Evolutionary conservation across 139 green algal genomes (phyloP).

Genomic region (Picochlorum sp.): DNA sequence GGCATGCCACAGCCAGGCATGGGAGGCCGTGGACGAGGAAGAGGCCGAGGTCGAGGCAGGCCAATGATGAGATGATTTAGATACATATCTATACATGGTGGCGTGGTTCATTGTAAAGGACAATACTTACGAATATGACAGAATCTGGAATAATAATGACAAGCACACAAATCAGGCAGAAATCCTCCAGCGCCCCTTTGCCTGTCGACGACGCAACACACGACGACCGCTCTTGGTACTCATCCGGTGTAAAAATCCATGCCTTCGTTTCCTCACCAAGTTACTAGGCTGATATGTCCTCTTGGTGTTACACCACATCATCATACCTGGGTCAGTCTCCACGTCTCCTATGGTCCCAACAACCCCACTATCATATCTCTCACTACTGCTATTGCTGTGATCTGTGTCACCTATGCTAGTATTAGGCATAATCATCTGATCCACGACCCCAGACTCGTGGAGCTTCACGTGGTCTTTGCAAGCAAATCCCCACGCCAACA

Average conservation of each 20-base stretch:
- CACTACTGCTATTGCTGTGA: too few species aligned
- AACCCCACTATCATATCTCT: too few species aligned
- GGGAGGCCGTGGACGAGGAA: constrained; percentile 6
- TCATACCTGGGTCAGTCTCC: background rate
- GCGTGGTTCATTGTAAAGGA: background rate
- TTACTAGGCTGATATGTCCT: constrained; percentile 50
- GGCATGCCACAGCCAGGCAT: background rate
- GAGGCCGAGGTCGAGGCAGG: constrained; percentile 28
- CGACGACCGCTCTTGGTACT: constrained; percentile 19
- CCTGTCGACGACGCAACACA: constrained; percentile 21
- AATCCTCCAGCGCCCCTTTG: constrained; percentile 24
- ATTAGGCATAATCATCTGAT: too few species aligned
- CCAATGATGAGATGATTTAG: constrained; percentile 40
- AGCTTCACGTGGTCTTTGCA: too few species aligned
- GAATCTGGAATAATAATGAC: background rate
- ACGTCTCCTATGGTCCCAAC: background rate
- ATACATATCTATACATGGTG: background rate
- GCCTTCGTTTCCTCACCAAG: constrained; percentile 44
- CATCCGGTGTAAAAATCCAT: constrained; percentile 44
- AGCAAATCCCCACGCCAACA: too few species aligned
- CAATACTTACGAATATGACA: background rate
- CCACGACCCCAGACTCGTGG: too few species aligned
- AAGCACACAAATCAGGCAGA: constrained; percentile 22
- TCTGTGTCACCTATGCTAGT: too few species aligned
- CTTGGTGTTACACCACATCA: constrained; percentile 23